A percentile compares a stretch with the other conserved stretches of the same genome.
phyloP scores from a whole-genome alignment of 2,329 filamentous ascomycete genomes.

The Epichloe elymi region DNA sequence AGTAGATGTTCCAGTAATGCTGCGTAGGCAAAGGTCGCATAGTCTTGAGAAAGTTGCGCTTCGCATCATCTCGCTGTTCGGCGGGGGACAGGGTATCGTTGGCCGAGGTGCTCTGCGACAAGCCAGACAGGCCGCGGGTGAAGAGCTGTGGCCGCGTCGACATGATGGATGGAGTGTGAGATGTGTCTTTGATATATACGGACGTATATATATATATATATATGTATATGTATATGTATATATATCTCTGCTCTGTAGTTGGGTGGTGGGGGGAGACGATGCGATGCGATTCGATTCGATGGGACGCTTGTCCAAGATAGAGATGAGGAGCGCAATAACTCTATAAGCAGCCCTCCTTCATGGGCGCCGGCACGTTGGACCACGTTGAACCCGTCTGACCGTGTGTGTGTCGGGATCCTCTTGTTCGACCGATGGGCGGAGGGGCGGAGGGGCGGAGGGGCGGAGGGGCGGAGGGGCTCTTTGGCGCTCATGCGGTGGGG shows the following conservation, averaged over 20 bases:
- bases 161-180: conserved; percentile 27
- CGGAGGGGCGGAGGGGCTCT: no score
- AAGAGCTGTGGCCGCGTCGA: conserved; percentile 44
- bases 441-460: no score
- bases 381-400: no score
- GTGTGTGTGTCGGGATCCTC: no score
- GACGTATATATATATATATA: no score
- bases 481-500: no score
- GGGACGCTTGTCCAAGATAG: no score
- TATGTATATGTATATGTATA: no score
- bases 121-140: conserved; percentile 48
- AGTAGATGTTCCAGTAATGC: conserved; percentile 67
- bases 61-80: conserved; percentile 61
- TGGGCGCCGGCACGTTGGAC: no score
- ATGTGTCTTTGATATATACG: neutral
- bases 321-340: no score
- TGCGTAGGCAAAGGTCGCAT: conserved; percentile 63
- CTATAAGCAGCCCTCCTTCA: no score
- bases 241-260: neutral
- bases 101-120: conserved; percentile 44
- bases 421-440: no score
- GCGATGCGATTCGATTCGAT: neutral
- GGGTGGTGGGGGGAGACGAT: neutral
- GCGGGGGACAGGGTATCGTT: conserved; percentile 55
- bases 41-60: conserved; percentile 69